phyloP scores from a whole-genome alignment of 2,329 filamentous ascomycete genomes.

The Aspergillus udagawae region DNA sequence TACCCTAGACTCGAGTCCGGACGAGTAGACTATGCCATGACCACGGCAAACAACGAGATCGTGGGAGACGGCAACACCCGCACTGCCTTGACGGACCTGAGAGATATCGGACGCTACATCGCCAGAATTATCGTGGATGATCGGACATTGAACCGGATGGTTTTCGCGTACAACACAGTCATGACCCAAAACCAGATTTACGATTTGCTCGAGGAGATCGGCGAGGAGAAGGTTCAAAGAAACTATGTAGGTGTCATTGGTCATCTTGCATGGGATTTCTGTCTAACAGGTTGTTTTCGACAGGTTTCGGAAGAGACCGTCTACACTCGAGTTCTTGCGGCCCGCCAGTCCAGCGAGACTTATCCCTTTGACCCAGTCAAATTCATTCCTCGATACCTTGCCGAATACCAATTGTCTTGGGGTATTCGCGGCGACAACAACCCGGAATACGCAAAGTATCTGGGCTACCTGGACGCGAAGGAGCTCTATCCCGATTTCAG shows the following conservation, averaged over 20 bases:
- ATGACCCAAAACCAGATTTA: constrained; percentile 47
- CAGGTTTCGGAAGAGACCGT: constrained; percentile 34
- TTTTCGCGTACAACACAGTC: constrained; percentile 49
- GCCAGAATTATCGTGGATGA: constrained; percentile 50
- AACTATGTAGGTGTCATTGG: constrained; percentile 31
- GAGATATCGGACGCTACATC: constrained; percentile 53
- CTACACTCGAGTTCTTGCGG: constrained; percentile 30
- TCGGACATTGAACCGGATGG: constrained; percentile 51
- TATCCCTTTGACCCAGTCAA: constrained; percentile 36
- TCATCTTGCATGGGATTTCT: background rate
- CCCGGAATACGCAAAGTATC: constrained; percentile 50
- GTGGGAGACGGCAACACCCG: constrained; percentile 45
- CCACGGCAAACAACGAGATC: constrained; percentile 35
- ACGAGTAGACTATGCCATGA: constrained; percentile 42
- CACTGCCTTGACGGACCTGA: constrained; percentile 45
- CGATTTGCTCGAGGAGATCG: constrained; percentile 44
- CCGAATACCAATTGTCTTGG: constrained; percentile 46
- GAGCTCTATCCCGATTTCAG: constrained; percentile 54
- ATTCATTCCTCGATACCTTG: constrained; percentile 32
- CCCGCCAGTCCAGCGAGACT: constrained; percentile 32
- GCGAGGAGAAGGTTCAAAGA: constrained; percentile 46
- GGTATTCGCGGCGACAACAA: constrained; percentile 52
- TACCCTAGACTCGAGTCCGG: constrained; percentile 46
- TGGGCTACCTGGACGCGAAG: constrained; percentile 51
- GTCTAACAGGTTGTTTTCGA: background rate